Evolutionary conservation across 2,329 filamentous ascomycete species (phyloP).

Genomic region (Aspergillus alliaceus): DNA sequence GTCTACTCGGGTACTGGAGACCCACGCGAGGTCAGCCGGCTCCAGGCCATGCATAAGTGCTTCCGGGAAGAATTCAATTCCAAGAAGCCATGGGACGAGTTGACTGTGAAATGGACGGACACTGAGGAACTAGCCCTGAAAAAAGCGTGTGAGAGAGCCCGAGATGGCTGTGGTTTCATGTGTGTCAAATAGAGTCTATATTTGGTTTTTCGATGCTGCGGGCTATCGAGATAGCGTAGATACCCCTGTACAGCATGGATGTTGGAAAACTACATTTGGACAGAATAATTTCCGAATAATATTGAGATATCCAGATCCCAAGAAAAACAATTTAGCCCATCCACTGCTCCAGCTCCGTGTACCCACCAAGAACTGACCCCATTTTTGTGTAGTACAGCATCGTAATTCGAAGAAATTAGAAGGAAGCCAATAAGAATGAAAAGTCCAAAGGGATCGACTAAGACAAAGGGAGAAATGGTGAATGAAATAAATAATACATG

Average conservation of each 20-base stretch:
- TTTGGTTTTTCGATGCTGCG: no score
- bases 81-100: constrained; percentile 61
- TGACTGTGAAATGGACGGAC: constrained; percentile 66
- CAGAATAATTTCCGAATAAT: not conserved
- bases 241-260: not conserved
- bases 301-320: not conserved
- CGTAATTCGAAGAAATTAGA: not conserved
- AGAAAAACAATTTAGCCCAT: not conserved
- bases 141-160: constrained; percentile 56
- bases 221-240: not conserved
- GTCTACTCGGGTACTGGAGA: constrained; percentile 66
- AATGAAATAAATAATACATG: constrained; percentile 14
- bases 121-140: constrained; percentile 61
- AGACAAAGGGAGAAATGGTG: not conserved
- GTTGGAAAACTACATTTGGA: not conserved
- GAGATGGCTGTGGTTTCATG: constrained; percentile 60
- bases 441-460: not conserved
- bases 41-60: constrained; percentile 57
- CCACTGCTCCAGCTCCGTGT: not conserved
- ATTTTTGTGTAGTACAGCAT: not conserved
- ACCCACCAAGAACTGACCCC: not conserved
- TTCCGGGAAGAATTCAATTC: constrained; percentile 59
- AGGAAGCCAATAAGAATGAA: not conserved
- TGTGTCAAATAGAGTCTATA: constrained; percentile 51
- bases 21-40: constrained; percentile 55